Conservation (phyloP, 2,329 filamentous ascomycete species). For the Seiridium unicorne region DNA sequence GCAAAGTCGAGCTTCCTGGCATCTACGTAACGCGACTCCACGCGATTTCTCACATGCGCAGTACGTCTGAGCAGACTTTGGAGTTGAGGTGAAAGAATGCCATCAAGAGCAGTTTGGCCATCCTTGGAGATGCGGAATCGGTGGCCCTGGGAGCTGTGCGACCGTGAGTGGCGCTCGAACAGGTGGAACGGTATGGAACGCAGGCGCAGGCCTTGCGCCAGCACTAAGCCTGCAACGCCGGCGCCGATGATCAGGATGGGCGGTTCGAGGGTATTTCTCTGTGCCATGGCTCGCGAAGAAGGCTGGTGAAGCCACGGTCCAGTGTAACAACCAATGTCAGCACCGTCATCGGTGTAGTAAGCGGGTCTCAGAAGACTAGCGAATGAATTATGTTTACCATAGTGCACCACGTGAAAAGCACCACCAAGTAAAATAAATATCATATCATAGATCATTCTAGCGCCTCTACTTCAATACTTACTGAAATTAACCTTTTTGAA, state of each 20-base stretch:
- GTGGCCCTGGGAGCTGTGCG: conserved; percentile 22
- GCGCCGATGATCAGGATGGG: conserved; percentile 39
- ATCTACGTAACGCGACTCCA: conserved; percentile 26
- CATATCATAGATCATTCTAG: too few relatives aligned
- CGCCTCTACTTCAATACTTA: too few relatives aligned
- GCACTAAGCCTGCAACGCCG: conserved; percentile 40
- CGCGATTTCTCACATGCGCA: conserved; percentile 14
- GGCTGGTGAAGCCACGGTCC: too few relatives aligned
- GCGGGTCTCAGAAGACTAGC: too few relatives aligned
- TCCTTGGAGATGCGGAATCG: conserved; percentile 27
- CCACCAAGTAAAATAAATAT: too few relatives aligned
- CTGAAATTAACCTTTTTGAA: too few relatives aligned
- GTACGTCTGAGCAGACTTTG: conserved; percentile 18
- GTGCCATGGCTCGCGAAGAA: too few relatives aligned
- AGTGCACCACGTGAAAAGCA: too few relatives aligned
- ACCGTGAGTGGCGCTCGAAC: conserved; percentile 23
- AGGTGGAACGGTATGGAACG: conserved; percentile 26
- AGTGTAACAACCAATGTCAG: too few relatives aligned
- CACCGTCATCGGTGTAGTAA: too few relatives aligned
- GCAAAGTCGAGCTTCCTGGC: conserved; percentile 20
- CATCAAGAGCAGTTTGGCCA: conserved; percentile 19
- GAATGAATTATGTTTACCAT: too few relatives aligned
- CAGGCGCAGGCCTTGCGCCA: conserved; percentile 29
- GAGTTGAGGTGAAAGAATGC: conserved; percentile 22
- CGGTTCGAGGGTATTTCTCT: background rate